phyloP scores from a whole-genome alignment of 176 grass and related monocot genomes.

The Ananas comosus region DNA sequence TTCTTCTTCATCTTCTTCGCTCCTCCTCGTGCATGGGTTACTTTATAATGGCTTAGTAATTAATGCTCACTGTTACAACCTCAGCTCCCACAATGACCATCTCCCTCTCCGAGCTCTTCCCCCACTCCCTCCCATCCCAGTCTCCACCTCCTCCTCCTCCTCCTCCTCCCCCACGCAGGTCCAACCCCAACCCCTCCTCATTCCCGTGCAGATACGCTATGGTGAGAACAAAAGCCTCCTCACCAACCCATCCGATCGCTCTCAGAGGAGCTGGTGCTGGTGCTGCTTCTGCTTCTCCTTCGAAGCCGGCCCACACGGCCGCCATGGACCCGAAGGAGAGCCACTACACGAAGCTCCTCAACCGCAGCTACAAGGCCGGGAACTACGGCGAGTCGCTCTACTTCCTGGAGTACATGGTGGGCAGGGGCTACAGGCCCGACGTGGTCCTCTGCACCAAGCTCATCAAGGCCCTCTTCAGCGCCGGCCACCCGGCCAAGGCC shows the following conservation, averaged over 20 bases:
- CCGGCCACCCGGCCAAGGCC: constrained; percentile 8
- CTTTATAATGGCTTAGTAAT: background rate
- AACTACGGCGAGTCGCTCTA: constrained; percentile 32
- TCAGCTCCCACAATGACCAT: constrained; percentile 8
- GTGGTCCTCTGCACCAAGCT: constrained; percentile 34
- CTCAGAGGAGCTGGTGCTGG: too few relatives aligned
- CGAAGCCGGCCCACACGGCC: background rate
- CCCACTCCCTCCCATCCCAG: background rate
- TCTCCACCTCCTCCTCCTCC: background rate
- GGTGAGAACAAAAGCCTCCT: background rate
- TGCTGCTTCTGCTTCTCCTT: too few relatives aligned
- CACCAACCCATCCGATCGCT: background rate
- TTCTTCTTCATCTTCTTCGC: too few relatives aligned
- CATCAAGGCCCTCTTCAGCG: constrained; percentile 25
- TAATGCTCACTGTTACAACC: background rate
- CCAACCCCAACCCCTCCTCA: background rate
- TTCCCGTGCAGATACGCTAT: too few relatives aligned
- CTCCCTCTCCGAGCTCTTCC: constrained; percentile 14
- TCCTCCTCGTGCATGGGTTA: too few relatives aligned
- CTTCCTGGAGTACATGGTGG: constrained; percentile 30
- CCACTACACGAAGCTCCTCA: constrained; percentile 29
- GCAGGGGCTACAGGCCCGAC: constrained; percentile 24
- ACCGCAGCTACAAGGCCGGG: constrained; percentile 13
- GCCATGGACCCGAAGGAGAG: constrained; percentile 2
- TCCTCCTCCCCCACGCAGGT: background rate